Base-by-base conservation (phyloP, 176 grass and related monocot genomes). In the Otatea glauca region DNA sequence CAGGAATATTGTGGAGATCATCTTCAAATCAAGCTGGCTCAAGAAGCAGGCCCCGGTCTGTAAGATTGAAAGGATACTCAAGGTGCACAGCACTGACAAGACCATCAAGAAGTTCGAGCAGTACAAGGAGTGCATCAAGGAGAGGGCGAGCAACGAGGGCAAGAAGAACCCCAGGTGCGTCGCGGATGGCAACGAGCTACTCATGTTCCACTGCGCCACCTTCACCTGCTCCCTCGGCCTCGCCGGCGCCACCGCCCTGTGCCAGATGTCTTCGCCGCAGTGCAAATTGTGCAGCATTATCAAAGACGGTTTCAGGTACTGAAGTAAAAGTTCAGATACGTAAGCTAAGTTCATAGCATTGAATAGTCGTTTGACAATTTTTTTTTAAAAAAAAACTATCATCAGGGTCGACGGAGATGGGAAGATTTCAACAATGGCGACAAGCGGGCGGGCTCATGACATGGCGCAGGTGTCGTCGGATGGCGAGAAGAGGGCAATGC, bases 1-100 rank as follows among this genome's bases (percentile, higher is more conserved):
- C 84, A 84, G 90, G 91, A 99, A 99, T 70, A 92, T 99, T 25
- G 92, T 99, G 59, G 93, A 99, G 79, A 94, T 99, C 79, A 99
- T 99, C 78, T 99, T 99, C 81, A 88, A 91, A 51, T 96, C 97
- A 10, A 99, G 93, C 87, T 99, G 97, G 93, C 65, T 91, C 15
- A 84, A 90, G 75, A 94, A 88, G 34, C 74, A 84, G 72, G 53
- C 71, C 49, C 78, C 92, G 27, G 23, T 91, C 4, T 92, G 90
- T 92, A 89, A 41, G 90, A 92, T 99, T 25, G 91, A 99, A 9
- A 89, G 93, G 78, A 88, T 99, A 34, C 79, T 96, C 14, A 99
- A 92, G 83, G 89, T 96, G 41, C 86, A 90, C 20, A 86, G 49
- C 90, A 77, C 86, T 5, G 88, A 88, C 60, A 91, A 58, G 68